A percentile compares a stretch with the other conserved stretches of the same genome.
Conservation (phyloP, 1,284 basidiomycete species). For the Heterobasidion occidentale region DNA sequence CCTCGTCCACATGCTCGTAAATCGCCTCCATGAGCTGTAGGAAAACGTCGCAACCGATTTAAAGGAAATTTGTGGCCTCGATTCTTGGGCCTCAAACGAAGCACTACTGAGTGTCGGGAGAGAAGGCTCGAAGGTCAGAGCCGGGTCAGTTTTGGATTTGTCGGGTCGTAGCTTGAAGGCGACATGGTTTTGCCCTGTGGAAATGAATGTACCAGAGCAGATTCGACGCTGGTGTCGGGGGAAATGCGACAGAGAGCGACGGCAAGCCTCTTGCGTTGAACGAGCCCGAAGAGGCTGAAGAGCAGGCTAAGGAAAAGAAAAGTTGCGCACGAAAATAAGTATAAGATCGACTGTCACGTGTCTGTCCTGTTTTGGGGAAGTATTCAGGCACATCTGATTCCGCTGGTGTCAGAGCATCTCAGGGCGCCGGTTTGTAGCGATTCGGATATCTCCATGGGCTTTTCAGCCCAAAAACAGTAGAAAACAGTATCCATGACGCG, state of each 20-base stretch:
- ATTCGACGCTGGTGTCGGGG: background rate
- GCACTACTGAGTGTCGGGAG: background rate
- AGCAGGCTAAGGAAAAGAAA: background rate
- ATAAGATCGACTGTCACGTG: conserved; percentile 4
- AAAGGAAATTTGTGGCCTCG: conserved; percentile 52
- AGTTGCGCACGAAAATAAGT: background rate
- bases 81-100: conserved; percentile 1
- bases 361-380: background rate
- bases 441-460: too few species aligned
- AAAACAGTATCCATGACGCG: too few species aligned
- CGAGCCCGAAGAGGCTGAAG: background rate
- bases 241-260: background rate
- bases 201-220: background rate
- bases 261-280: background rate
- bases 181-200: background rate
- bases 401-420: background rate
- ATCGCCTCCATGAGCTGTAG: conserved; percentile 44
- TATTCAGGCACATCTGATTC: conserved; percentile 3
- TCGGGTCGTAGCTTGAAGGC: conserved; percentile 1
- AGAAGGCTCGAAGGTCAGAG: background rate
- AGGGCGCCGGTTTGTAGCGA: too few species aligned
- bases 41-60: conserved; percentile 45
- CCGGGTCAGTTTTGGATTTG: conserved; percentile 3
- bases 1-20: conserved; percentile 67
- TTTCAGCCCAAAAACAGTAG: too few species aligned